These are phyloP conservation scores for Erucastrum elatum DNA, from an alignment of 345 rosid genomes.

Conservation along the genomic window DNA sequence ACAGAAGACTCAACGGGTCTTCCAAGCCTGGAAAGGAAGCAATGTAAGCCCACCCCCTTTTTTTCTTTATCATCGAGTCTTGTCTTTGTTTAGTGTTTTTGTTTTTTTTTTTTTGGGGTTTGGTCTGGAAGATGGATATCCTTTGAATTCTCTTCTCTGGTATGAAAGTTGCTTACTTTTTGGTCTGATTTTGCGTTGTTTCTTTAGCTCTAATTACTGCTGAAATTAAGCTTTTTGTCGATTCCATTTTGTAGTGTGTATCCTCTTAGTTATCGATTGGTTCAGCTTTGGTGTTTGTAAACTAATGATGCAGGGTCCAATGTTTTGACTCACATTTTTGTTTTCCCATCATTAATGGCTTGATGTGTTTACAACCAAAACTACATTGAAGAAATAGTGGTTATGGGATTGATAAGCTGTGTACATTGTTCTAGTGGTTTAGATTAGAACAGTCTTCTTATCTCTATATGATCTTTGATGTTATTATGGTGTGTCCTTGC, in stretches of 20 bases:
- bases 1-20: background rate
- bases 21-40: conserved; percentile 1
- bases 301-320: background rate
- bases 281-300: background rate
- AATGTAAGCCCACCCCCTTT: background rate
- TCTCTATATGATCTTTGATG: background rate
- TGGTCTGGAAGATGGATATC: background rate
- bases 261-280: background rate
- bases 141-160: background rate
- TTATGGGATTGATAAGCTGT: background rate
- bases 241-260: background rate
- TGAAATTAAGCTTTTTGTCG: background rate
- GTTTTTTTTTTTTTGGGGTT: background rate
- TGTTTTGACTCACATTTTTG: background rate
- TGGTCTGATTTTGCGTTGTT: background rate
- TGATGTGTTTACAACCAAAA: background rate
- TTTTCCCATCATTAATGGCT: no score
- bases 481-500: conserved; percentile 9
- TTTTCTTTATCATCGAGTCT: background rate
- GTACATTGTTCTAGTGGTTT: conserved; percentile 2
- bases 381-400: background rate
- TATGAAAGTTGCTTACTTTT: background rate
- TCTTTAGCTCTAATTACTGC: background rate
- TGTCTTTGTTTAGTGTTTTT: background rate
- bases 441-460: background rate